Conservation (phyloP, 2,329 filamentous ascomycete genomes). For the Aspergillus fijiensis region DNA sequence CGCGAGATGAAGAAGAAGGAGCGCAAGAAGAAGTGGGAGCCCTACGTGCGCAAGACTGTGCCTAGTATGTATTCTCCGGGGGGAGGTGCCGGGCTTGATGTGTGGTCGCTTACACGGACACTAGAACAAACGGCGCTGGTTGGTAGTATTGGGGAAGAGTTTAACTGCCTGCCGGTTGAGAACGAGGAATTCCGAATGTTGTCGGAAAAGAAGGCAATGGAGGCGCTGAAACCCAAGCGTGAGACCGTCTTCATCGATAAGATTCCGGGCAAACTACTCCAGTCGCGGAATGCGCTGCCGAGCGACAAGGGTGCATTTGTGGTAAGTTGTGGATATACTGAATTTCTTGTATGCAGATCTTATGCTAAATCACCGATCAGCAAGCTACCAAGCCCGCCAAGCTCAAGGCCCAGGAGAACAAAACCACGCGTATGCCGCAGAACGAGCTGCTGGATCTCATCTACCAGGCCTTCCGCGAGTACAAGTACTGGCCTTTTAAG, state of each 20-base stretch:
- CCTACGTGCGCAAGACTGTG: conserved; percentile 61
- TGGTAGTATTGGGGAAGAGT: conserved; percentile 72
- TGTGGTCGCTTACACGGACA: conserved; percentile 9
- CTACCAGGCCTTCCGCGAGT: conserved; percentile 78
- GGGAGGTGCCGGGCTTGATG: too few relatives aligned
- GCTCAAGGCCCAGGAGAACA: conserved; percentile 64
- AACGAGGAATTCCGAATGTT: conserved; percentile 68
- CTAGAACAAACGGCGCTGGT: conserved; percentile 75
- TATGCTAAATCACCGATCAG: conserved; percentile 31
- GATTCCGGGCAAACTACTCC: conserved; percentile 53
- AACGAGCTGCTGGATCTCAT: conserved; percentile 84
- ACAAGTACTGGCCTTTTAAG: conserved; percentile 93
- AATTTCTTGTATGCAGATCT: background rate
- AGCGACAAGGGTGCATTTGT: conserved; percentile 44
- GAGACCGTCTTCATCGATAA: conserved; percentile 54
- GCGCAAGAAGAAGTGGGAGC: conserved; percentile 56
- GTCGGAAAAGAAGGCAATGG: conserved; percentile 57
- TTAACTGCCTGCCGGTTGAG: conserved; percentile 70
- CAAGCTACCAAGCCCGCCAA: conserved; percentile 55
- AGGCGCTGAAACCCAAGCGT: conserved; percentile 60
- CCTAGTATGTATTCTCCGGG: conserved; percentile 61
- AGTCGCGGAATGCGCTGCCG: conserved; percentile 56
- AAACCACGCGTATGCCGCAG: conserved; percentile 85
- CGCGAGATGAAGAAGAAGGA: conserved; percentile 47
- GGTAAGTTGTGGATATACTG: conserved; percentile 31